A percentile compares a stretch with the other conserved stretches of the same genome.
phyloP scores from a whole-genome alignment of 139 green algal species.

The Haematococcus sp. region DNA sequence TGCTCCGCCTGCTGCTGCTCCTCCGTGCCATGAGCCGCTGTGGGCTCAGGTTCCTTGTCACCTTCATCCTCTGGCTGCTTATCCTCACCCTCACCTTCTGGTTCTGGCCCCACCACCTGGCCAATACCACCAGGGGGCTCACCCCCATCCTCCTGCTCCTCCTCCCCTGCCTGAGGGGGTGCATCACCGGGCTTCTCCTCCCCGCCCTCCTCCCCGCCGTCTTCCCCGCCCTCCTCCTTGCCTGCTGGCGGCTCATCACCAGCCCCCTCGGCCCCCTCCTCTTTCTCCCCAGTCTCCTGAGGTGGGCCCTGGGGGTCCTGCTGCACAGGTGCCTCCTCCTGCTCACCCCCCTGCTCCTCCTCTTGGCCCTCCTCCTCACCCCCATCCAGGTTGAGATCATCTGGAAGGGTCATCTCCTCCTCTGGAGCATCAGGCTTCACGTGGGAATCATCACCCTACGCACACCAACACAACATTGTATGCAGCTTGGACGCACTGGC shows the following conservation, averaged over 20 bases:
- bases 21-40: slow-evolving; percentile 16
- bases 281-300: slow-evolving; percentile 4
- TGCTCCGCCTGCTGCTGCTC: slow-evolving; percentile 28
- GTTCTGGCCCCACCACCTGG: not conserved
- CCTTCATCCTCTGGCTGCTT: slow-evolving; percentile 21
- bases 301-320: slow-evolving; percentile 3
- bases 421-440: slow-evolving; percentile 47
- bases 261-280: slow-evolving; percentile 24
- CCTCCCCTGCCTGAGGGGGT: slow-evolving; percentile 1
- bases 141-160: not conserved
- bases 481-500: not conserved
- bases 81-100: not conserved
- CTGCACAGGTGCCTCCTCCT: slow-evolving; percentile 17
- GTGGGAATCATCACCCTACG: slow-evolving; percentile 20
- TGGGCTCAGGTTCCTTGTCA: slow-evolving; percentile 16
- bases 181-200: slow-evolving; percentile 7
- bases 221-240: slow-evolving; percentile 16
- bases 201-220: slow-evolving; percentile 29
- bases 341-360: slow-evolving; percentile 33
- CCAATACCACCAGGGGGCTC: slow-evolving; percentile 6
- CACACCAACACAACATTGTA: slow-evolving; percentile 3
- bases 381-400: slow-evolving; percentile 84
- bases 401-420: slow-evolving; percentile 77
- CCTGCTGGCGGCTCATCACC: slow-evolving; percentile 32
- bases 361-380: slow-evolving; percentile 42